Base-by-base conservation (phyloP, 208 protist genomes). In the Leishmania martiniquensis region DNA sequence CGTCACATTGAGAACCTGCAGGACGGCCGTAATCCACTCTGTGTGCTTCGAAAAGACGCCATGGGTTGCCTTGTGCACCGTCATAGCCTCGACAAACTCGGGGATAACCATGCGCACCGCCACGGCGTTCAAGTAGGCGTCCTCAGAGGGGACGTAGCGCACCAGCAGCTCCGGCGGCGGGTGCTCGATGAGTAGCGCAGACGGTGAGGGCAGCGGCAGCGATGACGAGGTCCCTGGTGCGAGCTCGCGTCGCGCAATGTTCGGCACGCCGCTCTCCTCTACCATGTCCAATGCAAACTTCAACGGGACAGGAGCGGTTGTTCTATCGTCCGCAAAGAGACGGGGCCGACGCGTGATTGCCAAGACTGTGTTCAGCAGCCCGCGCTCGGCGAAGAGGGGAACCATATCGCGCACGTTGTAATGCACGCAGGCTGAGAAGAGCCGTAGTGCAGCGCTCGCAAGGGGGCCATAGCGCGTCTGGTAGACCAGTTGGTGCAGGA, bases 391-490 rank as follows among this genome's bases (percentile, higher is more conserved):
- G 22, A 96, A 87, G 20, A 91, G 82, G 0, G 92, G 94, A 32
- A 95, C 91, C 80, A 96, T 94, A 75, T 97, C 92, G 1, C 91
- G 91, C 44, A 96, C 86, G 71, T 91, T 96, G 87, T 89, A 86
- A 83, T 98, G 92, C 45, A 92, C 85, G 72, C 89, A 96, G 39
- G 86, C 89, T 12, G 89, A 86, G 47, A 98, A 83, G 55, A 95
- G 80, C 0, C 78, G 77, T 57, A 93, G 79, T 4, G 87, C 86
- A 7, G 85, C 77, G 3, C 84, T 76, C 39, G 92, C 63, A 6
- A 97, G 75, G 12, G 77, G 72, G 59, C 85, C 83, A 78, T 95
- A 95, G 60, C 88, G 87, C 1, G 83, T 88, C 80, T 93, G 88
- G 0, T 72, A 75, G 39, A 87, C 86, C 47, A 94, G 87, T 52